These are phyloP conservation scores for Calonectria pseudoreteaudii DNA, from an alignment of 2,329 filamentous ascomycete genomes.

Conservation along the genomic window DNA sequence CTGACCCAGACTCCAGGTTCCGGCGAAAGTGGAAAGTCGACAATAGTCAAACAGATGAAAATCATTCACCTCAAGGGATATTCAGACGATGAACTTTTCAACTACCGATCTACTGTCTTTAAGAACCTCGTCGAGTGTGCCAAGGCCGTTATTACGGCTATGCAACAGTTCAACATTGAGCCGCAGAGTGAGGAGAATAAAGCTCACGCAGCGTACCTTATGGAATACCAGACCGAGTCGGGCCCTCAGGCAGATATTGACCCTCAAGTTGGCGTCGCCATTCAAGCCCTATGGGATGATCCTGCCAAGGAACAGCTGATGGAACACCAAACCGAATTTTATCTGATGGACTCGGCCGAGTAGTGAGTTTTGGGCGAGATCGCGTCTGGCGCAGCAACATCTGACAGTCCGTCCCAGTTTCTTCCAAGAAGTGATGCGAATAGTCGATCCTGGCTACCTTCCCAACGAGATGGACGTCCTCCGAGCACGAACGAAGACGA, in stretches of 20 bases:
- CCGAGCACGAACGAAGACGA: constrained; percentile 96
- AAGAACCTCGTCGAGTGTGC: constrained; percentile 98
- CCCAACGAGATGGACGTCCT: constrained; percentile 96
- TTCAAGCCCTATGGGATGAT: constrained; percentile 91
- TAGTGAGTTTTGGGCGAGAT: constrained; percentile 74
- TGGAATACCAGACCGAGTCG: constrained; percentile 90
- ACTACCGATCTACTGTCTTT: constrained; percentile 96
- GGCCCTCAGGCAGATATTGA: constrained; percentile 90
- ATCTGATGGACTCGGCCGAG: constrained; percentile 98
- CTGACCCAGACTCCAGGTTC: constrained; percentile 73
- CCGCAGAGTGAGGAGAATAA: constrained; percentile 78
- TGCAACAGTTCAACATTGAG: constrained; percentile 91
- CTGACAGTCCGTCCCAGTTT: constrained; percentile 71
- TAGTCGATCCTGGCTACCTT: constrained; percentile 86
- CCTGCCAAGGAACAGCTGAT: constrained; percentile 84
- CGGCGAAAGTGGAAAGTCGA: constrained; percentile 98
- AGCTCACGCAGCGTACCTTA: constrained; percentile 81
- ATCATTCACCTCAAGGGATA: constrained; percentile 99
- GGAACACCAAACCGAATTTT: constrained; percentile 97
- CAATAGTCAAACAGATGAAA: constrained; percentile 99
- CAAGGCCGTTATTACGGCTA: constrained; percentile 90
- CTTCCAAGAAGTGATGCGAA: constrained; percentile 91
- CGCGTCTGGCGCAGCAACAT: background rate
- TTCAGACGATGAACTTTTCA: constrained; percentile 89
- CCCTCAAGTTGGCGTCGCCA: constrained; percentile 81